phyloP scores from a whole-genome alignment of 179 eudicot species.

The Patellifolia procumbens region DNA sequence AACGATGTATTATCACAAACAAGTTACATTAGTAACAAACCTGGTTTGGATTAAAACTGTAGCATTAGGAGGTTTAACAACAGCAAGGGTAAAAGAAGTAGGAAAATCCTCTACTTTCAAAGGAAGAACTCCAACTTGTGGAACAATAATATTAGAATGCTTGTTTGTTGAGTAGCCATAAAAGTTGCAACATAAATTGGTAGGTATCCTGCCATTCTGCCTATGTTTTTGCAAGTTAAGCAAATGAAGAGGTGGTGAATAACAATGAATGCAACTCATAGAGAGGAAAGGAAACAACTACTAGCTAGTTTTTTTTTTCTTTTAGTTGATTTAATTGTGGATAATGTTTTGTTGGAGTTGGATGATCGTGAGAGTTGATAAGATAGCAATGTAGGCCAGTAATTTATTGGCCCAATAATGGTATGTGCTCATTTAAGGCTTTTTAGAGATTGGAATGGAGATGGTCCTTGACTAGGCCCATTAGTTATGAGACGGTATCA shows the following conservation, averaged over 20 bases:
- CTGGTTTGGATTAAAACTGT: constrained; percentile 21
- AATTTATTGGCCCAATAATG: too few species aligned
- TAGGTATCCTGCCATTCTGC: not conserved
- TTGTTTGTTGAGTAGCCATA: not conserved
- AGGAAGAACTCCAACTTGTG: constrained; percentile 10
- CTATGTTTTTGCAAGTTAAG: constrained; percentile 2
- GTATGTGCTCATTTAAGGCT: too few species aligned
- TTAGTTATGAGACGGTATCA: too few species aligned
- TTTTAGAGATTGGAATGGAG: too few species aligned
- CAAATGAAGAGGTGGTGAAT: constrained; percentile 13
- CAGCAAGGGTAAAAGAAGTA: constrained; percentile 24
- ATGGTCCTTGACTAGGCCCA: too few species aligned
- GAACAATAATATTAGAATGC: not conserved
- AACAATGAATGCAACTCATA: constrained; percentile 25
- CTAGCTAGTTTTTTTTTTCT: not conserved
- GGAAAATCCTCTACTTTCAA: constrained; percentile 17
- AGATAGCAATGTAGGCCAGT: not conserved
- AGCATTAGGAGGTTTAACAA: constrained; percentile 28
- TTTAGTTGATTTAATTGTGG: not conserved
- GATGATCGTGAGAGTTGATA: not conserved
- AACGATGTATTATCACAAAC: not conserved
- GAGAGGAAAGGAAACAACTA: not conserved
- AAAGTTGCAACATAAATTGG: constrained; percentile 9
- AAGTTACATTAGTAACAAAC: not conserved
- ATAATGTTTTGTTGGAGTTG: constrained; percentile 17